These are phyloP conservation scores for Lachancea meyersii DNA, from an alignment of 805 yeast species.

Conservation along the genomic window DNA sequence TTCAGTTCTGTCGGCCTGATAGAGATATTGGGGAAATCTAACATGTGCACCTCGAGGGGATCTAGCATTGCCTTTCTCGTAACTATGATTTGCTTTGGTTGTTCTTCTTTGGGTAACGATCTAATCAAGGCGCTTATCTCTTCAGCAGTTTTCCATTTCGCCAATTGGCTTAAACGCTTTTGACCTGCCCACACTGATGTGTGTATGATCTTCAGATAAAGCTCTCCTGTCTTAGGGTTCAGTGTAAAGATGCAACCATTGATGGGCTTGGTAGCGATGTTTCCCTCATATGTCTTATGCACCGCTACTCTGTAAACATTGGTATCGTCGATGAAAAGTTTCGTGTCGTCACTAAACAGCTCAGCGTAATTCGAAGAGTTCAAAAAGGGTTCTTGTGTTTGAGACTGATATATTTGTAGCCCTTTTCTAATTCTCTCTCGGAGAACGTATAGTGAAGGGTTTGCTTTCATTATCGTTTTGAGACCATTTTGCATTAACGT, in stretches of 20 bases:
- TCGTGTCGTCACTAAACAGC: constrained; percentile 74
- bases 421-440: constrained; percentile 94
- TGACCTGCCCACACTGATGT: constrained; percentile 97
- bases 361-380: constrained; percentile 88
- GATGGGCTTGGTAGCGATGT: constrained; percentile 82
- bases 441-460: constrained; percentile 85
- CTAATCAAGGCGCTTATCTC: constrained; percentile 89
- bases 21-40: constrained; percentile 88
- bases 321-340: constrained; percentile 86
- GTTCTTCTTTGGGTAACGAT: constrained; percentile 87
- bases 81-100: constrained; percentile 86
- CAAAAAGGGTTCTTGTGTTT: constrained; percentile 85
- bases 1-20: constrained; percentile 85
- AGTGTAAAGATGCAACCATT: constrained; percentile 89
- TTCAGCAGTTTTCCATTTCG: constrained; percentile 98
- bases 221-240: constrained; percentile 86
- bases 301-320: constrained; percentile 90
- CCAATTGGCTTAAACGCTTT: constrained; percentile 82
- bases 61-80: constrained; percentile 88
- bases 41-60: constrained; percentile 94
- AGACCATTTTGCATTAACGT: constrained; percentile 84
- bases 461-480: constrained; percentile 89
- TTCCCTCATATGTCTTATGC: constrained; percentile 89
- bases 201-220: constrained; percentile 83
- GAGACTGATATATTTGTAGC: constrained; percentile 85